These are phyloP conservation scores for Mycena crocata DNA, from an alignment of 768 basidiomycete genomes.

Conservation along the genomic window DNA sequence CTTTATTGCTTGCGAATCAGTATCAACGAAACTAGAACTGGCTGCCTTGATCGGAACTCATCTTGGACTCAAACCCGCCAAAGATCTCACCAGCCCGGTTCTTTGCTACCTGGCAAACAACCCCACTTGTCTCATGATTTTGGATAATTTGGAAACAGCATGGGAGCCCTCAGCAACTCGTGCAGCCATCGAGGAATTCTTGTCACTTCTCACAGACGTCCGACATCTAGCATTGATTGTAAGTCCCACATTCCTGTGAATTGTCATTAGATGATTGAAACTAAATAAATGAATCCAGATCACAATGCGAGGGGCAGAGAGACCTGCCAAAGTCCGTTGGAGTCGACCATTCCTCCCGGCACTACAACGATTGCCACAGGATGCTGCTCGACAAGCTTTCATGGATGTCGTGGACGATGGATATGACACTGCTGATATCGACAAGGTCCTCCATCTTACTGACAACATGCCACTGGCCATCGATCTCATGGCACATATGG, in stretches of 20 bases:
- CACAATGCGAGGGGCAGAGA: constrained; percentile 13
- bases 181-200: not conserved
- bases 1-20: constrained; percentile 8
- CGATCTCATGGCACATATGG: not conserved
- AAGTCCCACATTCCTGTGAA: too few relatives aligned
- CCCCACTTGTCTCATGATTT: not conserved
- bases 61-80: not conserved
- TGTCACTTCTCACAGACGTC: not conserved
- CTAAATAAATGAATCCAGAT: too few relatives aligned
- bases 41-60: not conserved
- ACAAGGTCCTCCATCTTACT: not conserved
- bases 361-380: too few relatives aligned
- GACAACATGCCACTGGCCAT: not conserved
- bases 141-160: constrained; percentile 2
- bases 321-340: not conserved
- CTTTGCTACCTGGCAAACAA: not conserved
- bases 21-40: not conserved
- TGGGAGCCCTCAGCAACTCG: constrained; percentile 1
- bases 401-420: constrained; percentile 5
- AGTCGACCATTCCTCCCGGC: too few relatives aligned
- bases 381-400: not conserved
- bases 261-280: not conserved
- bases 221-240: not conserved
- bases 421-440: not conserved
- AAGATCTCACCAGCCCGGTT: not conserved